Conservation (phyloP, 1,139 yeast genomes). For the Candida sojae region DNA sequence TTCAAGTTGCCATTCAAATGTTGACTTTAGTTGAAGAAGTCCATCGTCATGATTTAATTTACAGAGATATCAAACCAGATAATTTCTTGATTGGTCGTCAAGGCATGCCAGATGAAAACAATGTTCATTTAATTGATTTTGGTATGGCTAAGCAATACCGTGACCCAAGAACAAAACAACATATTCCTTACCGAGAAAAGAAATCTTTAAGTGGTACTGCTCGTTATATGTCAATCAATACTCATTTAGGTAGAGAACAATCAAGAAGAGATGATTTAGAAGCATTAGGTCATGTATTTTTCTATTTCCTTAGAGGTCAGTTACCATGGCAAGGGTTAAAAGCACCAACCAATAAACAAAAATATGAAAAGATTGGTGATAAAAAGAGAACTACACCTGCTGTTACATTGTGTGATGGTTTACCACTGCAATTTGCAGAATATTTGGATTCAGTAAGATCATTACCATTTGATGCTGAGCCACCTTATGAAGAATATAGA, state of each 20-base stretch:
- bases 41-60: constrained; percentile 86
- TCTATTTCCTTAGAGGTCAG: constrained; percentile 90
- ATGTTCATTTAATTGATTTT: constrained; percentile 75
- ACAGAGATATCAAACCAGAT: constrained; percentile 95
- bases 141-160: constrained; percentile 99
- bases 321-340: constrained; percentile 98
- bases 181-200: constrained; percentile 94
- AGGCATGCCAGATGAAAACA: constrained; percentile 50
- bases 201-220: constrained; percentile 96
- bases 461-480: constrained; percentile 88
- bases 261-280: constrained; percentile 94
- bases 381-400: constrained; percentile 88
- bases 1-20: constrained; percentile 92
- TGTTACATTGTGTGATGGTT: constrained; percentile 73
- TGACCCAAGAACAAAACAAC: constrained; percentile 92
- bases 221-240: constrained; percentile 95
- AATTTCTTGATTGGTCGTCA: constrained; percentile 84
- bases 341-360: constrained; percentile 96
- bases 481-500: constrained; percentile 87
- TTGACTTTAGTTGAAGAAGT: constrained; percentile 81
- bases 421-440: constrained; percentile 85
- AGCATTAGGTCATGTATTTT: constrained; percentile 92
- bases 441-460: constrained; percentile 82
- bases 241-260: constrained; percentile 96
- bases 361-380: constrained; percentile 95